These are phyloP conservation scores for Xylaria sp. DNA, from an alignment of 2,329 filamentous ascomycete species.

Conservation along the genomic window DNA sequence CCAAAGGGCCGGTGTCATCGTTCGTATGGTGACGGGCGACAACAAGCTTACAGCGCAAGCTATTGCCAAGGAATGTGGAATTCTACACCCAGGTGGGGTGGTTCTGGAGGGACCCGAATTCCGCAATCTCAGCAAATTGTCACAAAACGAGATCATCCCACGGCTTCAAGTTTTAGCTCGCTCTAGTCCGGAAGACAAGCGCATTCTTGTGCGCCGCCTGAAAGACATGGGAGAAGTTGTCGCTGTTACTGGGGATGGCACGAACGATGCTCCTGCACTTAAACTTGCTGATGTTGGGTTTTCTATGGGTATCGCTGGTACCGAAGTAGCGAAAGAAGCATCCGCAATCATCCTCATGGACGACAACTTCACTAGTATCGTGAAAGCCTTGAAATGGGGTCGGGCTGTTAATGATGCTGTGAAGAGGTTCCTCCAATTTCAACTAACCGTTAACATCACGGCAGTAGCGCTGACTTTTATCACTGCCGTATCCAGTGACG, in stretches of 20 bases:
- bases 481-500: constrained; percentile 73
- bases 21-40: constrained; percentile 87
- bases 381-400: constrained; percentile 83
- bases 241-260: constrained; percentile 82
- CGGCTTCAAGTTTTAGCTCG: constrained; percentile 73
- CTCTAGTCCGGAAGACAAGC: constrained; percentile 79
- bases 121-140: constrained; percentile 68
- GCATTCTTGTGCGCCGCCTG: constrained; percentile 71
- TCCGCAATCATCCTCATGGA: constrained; percentile 88
- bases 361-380: constrained; percentile 86
- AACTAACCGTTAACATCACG: constrained; percentile 89
- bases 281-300: constrained; percentile 84
- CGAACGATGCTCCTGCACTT: constrained; percentile 81
- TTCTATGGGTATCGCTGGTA: constrained; percentile 84
- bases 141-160: constrained; percentile 72
- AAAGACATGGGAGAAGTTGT: constrained; percentile 78
- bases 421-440: constrained; percentile 77
- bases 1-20: constrained; percentile 76
- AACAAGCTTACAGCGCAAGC: constrained; percentile 80
- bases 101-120: constrained; percentile 82
- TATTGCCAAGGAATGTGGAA: constrained; percentile 80
- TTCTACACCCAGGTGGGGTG: constrained; percentile 69
- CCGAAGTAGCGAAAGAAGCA: constrained; percentile 83
- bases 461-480: constrained; percentile 88
- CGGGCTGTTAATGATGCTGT: constrained; percentile 78